Evolutionary conservation across 805 yeast genomes (phyloP), one percentile per base, ranked within the genome.

Genomic region (Hanseniaspora mollemarum): DNA sequence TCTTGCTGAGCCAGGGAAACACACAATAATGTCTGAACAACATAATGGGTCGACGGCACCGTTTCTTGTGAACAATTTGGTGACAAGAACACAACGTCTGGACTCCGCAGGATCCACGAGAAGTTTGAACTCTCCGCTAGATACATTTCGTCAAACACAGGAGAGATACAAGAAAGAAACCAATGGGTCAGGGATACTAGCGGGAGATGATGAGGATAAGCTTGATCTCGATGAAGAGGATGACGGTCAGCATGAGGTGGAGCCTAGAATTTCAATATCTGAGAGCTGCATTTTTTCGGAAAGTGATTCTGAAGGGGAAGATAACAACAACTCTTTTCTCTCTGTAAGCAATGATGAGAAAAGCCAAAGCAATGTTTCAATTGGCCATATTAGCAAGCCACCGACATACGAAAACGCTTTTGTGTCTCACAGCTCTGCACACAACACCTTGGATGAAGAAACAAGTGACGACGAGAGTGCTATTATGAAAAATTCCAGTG

Each of bases 271-370:
- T 6, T 46, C 50, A 6, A 48, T 48, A 2, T 48, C 45, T 1
- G 51, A 40, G 18, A 48, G 51, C 21, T 48, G 51, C 22, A 48
- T 48, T 21, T 39, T 32, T 2, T 26, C 51, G 8, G 51, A 48
- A 10, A 38, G 44, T n/a, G 51, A 48, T 13, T 48, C 51, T 1
- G 51, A 40, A 13, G 28, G 28, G 15, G 28, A 32, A 2, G 37
- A 40, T 1, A 24, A 29, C 4, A 22, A 19, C 5, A 25, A 18
- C 8, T 37, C 50, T 6, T 39, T 43, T 7, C 36, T 24, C 13
- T 31, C 38, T 3, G 36, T 31, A 26, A 21, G 29, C 4, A 6
- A 12, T 32, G 37, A 39, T 10, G n/a, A 29, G 8, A 48, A 48
- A 9, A 40, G 22, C 29, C 21, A 29, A 1, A 48, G 40, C 19